Percentiles rank a stretch among this genome's conserved stretches.
phyloP scores from a whole-genome alignment of 78 protist species.

The slime mould (Dictyostelium discoideum) region DNA sequence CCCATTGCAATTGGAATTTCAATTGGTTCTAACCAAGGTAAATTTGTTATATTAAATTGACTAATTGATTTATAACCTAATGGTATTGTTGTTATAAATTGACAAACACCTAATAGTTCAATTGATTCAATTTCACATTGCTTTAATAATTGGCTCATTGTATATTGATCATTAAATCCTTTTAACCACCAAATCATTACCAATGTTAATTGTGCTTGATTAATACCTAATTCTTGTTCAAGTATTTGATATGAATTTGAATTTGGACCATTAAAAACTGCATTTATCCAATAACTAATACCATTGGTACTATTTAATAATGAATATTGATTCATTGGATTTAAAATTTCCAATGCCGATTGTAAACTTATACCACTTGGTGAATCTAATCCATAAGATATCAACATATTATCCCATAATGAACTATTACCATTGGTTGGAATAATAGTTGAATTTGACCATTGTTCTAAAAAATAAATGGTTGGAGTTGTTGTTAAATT shows the following conservation, averaged over 20 bases:
- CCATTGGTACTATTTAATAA: conserved; percentile 5
- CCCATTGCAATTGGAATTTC: not conserved
- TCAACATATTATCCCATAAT: conserved; percentile 26
- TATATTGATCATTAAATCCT: not conserved
- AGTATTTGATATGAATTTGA: not conserved
- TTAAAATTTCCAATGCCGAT: not conserved
- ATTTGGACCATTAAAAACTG: not conserved
- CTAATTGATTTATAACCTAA: not conserved
- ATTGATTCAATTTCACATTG: not conserved
- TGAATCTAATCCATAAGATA: not conserved
- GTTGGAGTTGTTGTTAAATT: not conserved
- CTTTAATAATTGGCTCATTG: not conserved
- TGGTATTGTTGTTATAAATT: not conserved
- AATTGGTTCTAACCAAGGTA: not conserved
- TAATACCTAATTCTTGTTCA: not conserved
- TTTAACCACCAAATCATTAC: not conserved
- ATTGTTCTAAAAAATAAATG: not conserved
- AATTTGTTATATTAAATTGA: too few relatives aligned
- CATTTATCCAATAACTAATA: not conserved
- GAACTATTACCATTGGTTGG: not conserved
- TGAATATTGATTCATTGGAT: not conserved
- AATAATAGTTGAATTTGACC: conserved; percentile 35
- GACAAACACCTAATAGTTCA: conserved; percentile 7
- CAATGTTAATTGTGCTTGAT: not conserved
- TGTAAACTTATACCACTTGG: not conserved